Percentiles rank a stretch among this genome's conserved stretches.
Conservation (phyloP, 2,329 filamentous ascomycete genomes). For the Fusarium cyanostomum region DNA sequence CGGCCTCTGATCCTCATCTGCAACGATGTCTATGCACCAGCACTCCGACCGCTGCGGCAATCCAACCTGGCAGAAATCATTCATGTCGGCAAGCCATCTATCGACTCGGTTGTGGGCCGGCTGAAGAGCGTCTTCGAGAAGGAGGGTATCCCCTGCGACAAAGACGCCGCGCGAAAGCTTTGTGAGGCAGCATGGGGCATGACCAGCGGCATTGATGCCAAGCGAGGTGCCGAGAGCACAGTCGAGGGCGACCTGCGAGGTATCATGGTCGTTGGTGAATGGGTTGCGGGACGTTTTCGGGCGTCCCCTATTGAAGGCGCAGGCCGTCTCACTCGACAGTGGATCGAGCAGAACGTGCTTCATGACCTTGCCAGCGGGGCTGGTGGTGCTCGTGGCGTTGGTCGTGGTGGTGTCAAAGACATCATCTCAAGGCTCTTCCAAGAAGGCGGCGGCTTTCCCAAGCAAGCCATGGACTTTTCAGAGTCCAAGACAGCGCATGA, state of each 20-base stretch:
- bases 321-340: constrained; percentile 72
- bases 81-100: constrained; percentile 86
- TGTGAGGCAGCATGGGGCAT: constrained; percentile 88
- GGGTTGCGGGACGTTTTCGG: constrained; percentile 79
- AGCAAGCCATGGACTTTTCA: constrained; percentile 56
- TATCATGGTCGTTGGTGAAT: constrained; percentile 87
- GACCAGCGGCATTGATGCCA: constrained; percentile 74
- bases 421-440: constrained; percentile 82
- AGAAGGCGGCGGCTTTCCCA: constrained; percentile 81
- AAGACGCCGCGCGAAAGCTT: constrained; percentile 84
- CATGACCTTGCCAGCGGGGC: constrained; percentile 75
- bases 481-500: constrained; percentile 58
- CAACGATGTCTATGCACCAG: constrained; percentile 95
- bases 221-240: constrained; percentile 72
- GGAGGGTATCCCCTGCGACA: constrained; percentile 88
- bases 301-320: constrained; percentile 54
- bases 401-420: constrained; percentile 76
- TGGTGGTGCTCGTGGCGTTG: constrained; percentile 75
- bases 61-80: constrained; percentile 88
- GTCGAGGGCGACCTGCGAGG: constrained; percentile 79
- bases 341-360: constrained; percentile 78
- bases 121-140: constrained; percentile 87
- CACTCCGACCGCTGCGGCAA: constrained; percentile 85
- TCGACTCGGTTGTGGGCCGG: constrained; percentile 85
- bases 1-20: constrained; percentile 93